Base-by-base conservation (phyloP, 805 yeast genomes). In the Spathaspora arborariae region DNA sequence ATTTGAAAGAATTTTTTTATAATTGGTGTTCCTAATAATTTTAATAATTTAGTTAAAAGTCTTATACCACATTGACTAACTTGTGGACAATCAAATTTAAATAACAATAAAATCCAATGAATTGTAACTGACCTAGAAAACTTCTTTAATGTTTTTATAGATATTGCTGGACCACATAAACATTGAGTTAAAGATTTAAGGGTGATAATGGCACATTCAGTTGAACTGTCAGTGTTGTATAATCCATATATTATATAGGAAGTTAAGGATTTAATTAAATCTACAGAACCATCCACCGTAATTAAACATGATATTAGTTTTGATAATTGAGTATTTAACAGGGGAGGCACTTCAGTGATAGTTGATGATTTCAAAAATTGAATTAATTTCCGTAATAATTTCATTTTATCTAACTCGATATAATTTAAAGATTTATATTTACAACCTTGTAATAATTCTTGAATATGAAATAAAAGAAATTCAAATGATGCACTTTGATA, bases 31-130 rank as follows among this genome's bases (percentile, higher is more conserved):
- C 83, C 83, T 5, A 75, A 60, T 5, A 73, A 59, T 13, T 68
- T 59, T 15, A 86, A 62, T 4, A 82, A 59, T 46, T 74, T 73
- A 5, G 82, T 65, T 16, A 87, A 58, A 11, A 87, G 60, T n/a
- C 66, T 16, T 50, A 79, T 51, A 0, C 76, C 74, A 49, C 70
- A 55, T 22, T 59, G 56, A 3, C 67, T 67, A 3, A 76, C 75
- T 41, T 65, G 58, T 51, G 15, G 46, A 16, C 70, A 70, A 3
- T 30, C 35, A 44, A 53, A 61, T 21, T 78, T 64, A 10, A 85
- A 57, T 11, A 85, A 58, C 9, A 86, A 64, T 8, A 86, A 56
- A 2, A 79, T 66, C 85, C 91, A 83, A 56, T 84, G 85, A 5
- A 83, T 72, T 1, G 88, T 78, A 2, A 87, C 70, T 0, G 84